Conservation (phyloP, 2,329 filamentous ascomycete species). For the Trichoderma guizhouense region DNA sequence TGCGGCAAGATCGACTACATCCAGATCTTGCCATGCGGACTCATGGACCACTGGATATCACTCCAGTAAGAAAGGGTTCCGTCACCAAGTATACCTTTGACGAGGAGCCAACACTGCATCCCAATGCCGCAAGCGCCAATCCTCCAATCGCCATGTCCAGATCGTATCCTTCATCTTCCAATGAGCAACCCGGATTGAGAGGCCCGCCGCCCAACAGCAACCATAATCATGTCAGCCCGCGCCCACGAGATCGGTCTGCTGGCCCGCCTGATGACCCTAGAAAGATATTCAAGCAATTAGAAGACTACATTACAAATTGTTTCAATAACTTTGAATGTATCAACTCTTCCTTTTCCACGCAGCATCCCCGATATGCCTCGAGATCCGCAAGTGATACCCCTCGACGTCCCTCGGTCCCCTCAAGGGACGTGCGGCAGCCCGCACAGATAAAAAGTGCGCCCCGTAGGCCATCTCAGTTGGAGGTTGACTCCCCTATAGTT, state of each 20-base stretch:
- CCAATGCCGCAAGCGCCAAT: slow-evolving; percentile 29
- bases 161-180: slow-evolving; percentile 46
- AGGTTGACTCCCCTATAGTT: slow-evolving; percentile 26
- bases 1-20: slow-evolving; percentile 16
- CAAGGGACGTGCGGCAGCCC: slow-evolving; percentile 22
- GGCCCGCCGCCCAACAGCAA: slow-evolving; percentile 20
- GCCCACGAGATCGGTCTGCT: slow-evolving; percentile 22
- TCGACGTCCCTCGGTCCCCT: slow-evolving; percentile 28
- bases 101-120: slow-evolving; percentile 37
- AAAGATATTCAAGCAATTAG: slow-evolving; percentile 69
- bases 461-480: slow-evolving; percentile 21
- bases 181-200: slow-evolving; percentile 35
- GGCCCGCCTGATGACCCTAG: slow-evolving; percentile 40
- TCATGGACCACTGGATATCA: not conserved
- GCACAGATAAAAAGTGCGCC: slow-evolving; percentile 28
- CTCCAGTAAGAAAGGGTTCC: slow-evolving; percentile 5
- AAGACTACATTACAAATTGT: slow-evolving; percentile 70
- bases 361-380: slow-evolving; percentile 37
- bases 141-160: slow-evolving; percentile 25
- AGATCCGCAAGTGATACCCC: slow-evolving; percentile 26
- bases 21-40: slow-evolving; percentile 6
- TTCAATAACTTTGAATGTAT: slow-evolving; percentile 63
- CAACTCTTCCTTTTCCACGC: slow-evolving; percentile 69
- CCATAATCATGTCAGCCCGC: slow-evolving; percentile 20
- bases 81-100: slow-evolving; percentile 33